Evolutionary conservation across 192 early-diverging fungal species (phyloP).

Genomic region (Coemansia sp.): DNA sequence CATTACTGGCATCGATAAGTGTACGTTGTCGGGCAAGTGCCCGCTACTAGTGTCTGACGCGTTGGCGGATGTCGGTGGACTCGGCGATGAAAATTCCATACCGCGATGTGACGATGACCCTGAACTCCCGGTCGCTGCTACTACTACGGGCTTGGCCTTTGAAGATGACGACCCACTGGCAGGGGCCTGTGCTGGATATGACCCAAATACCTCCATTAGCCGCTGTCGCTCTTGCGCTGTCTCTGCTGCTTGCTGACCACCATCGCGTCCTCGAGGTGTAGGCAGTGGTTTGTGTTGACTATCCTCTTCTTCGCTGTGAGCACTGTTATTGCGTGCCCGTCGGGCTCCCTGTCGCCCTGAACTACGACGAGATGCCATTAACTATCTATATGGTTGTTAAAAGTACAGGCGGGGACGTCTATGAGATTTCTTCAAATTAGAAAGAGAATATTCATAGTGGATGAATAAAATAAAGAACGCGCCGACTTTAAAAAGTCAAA

Average conservation of each 20-base stretch:
- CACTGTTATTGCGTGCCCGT: not conserved
- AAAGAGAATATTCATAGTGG: not conserved
- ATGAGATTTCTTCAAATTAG: not conserved
- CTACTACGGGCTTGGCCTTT: not conserved
- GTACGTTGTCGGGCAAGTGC: conserved; percentile 40
- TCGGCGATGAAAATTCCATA: conserved; percentile 42
- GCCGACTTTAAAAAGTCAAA: not conserved
- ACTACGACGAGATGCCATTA: conserved; percentile 13
- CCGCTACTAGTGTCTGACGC: conserved; percentile 38
- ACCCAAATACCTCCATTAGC: conserved; percentile 31
- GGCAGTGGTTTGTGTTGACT: conserved; percentile 15
- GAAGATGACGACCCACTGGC: not conserved
- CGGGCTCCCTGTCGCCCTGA: conserved; percentile 5
- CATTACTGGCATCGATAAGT: conserved; percentile 46
- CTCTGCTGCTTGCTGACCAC: conserved; percentile 10
- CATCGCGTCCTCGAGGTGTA: not conserved
- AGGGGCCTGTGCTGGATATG: conserved; percentile 7
- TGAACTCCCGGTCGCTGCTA: conserved; percentile 23
- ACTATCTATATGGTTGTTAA: conserved; percentile 9
- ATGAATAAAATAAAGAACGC: conserved; percentile 3
- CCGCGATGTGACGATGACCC: conserved; percentile 38
- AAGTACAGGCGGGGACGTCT: not conserved
- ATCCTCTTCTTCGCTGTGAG: not conserved
- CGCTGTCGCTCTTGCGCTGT: conserved; percentile 22
- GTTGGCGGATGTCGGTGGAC: conserved; percentile 46